Evolutionary conservation across 176 grass and related monocot genomes (phyloP).

Genomic region (Musa itinerans): DNA sequence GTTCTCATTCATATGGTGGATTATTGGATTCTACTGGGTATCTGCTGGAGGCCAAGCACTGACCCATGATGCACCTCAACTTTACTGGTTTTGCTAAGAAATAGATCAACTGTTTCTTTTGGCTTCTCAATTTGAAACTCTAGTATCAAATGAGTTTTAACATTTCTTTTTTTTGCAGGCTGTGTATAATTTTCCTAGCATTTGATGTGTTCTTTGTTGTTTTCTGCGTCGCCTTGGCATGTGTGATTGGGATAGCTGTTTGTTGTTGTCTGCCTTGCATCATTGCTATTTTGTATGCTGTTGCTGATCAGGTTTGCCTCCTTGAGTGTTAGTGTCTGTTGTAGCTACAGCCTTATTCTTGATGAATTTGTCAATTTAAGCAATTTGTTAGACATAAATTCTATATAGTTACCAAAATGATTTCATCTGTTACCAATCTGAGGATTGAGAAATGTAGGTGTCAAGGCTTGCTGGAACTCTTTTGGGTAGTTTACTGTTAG

Average conservation of each 20-base stretch:
- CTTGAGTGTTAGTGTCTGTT: not conserved
- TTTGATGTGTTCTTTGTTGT: conserved; percentile 99
- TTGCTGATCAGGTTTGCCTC: conserved; percentile 78
- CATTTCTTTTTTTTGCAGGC: conserved; percentile 36
- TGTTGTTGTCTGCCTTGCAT: conserved; percentile 97
- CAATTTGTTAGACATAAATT: no score
- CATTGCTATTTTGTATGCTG: conserved; percentile 94
- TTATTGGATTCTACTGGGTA: conserved; percentile 93
- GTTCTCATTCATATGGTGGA: conserved; percentile 99
- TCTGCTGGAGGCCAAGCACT: conserved; percentile 73
- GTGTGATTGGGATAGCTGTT: conserved; percentile 89
- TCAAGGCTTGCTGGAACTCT: no score
- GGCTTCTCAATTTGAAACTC: not conserved
- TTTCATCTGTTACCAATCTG: no score
- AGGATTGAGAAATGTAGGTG: no score
- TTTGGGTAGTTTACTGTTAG: no score
- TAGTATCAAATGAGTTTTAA: not conserved
- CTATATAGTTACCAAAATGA: no score
- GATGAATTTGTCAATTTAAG: no score
- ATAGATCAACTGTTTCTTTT: conserved; percentile 7
- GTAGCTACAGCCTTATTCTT: not conserved
- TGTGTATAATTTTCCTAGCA: conserved; percentile 88
- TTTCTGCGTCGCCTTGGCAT: conserved; percentile 88
- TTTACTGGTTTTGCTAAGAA: conserved; percentile 77
- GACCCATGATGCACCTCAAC: conserved; percentile 63